Base-by-base conservation (phyloP, 345 rosid species). In the Hypericum androsaemum region DNA sequence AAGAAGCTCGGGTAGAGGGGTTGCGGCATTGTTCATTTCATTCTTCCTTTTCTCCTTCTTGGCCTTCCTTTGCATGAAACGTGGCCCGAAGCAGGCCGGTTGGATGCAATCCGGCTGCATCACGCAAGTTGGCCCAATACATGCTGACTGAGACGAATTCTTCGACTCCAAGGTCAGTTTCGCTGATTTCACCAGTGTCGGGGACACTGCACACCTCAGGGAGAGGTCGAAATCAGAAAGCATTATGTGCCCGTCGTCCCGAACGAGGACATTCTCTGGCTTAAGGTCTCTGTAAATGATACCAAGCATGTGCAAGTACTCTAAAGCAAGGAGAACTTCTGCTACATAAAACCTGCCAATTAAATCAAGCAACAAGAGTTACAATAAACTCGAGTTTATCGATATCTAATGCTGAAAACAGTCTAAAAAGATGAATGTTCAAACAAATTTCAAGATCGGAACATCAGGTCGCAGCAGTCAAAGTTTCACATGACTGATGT, bases 241-340 rank as follows among this genome's bases (percentile, higher is more conserved):
- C 71, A 67, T 67, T 56, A 67, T 67, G 37, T 67, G 71, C n/a
- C 71, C 71, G 37, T 67, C 71, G 50, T 67, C 71, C 50, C 71
- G 39, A 15, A 67, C 66, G 41, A 67, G 56, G 32, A 67, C 71
- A 36, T 67, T 67, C 58, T 67, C 71, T 7, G 71, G 71, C 46
- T 66, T 66, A 12, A 66, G 71, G 60, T 66, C 71, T 41, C 71
- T 60, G 58, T 66, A 66, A 39, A 66, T 66, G 54, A 66, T 66
- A 49, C 71, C 71, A 14, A 66, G 71, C 71, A 66, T 66, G 66
- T 66, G 71, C 65, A 66, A 56, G 54, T 66, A 66, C 58, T 66
- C 71, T 62, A 66, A 55, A 56, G 71, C 65, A 56, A 66, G 71
- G 54, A 66, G 71, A 39, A 61, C 62, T 51, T 66, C 71, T 36